Conservation (phyloP, 768 basidiomycete species). For the Pleurotus platypus region DNA sequence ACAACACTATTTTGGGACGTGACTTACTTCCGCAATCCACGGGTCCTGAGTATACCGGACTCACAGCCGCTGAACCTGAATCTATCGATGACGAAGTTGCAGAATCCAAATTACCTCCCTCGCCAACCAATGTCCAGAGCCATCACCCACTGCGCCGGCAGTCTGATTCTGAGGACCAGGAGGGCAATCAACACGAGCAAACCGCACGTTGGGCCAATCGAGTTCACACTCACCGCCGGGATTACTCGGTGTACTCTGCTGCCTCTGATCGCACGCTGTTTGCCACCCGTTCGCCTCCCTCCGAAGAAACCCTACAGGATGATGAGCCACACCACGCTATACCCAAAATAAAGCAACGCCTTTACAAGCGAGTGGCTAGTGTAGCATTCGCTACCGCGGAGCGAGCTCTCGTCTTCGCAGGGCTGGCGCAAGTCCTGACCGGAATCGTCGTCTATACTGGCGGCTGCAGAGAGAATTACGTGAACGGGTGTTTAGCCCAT, state of each 20-base stretch:
- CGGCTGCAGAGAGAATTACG: slow-evolving; percentile 73
- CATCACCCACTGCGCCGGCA: not conserved
- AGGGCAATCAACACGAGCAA: slow-evolving; percentile 29
- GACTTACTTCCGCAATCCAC: slow-evolving; percentile 22
- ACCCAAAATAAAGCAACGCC: slow-evolving; percentile 12
- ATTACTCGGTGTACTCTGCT: slow-evolving; percentile 38
- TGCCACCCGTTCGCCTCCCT: slow-evolving; percentile 45
- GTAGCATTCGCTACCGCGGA: slow-evolving; percentile 53
- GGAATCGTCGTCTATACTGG: slow-evolving; percentile 86
- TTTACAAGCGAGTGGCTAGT: slow-evolving; percentile 38
- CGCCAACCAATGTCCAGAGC: slow-evolving; percentile 8
- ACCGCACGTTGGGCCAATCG: slow-evolving; percentile 39
- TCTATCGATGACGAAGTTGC: slow-evolving; percentile 34
- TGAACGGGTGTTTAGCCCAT: slow-evolving; percentile 87
- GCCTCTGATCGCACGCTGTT: slow-evolving; percentile 54
- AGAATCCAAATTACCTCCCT: slow-evolving; percentile 32
- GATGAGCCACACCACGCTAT: slow-evolving; percentile 16
- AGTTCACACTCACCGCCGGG: slow-evolving; percentile 30
- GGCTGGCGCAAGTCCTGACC: slow-evolving; percentile 57
- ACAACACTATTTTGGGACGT: slow-evolving; percentile 48
- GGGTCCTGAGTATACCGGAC: slow-evolving; percentile 54
- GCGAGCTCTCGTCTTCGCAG: slow-evolving; percentile 66
- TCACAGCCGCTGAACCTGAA: slow-evolving; percentile 53
- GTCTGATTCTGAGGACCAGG: slow-evolving; percentile 6
- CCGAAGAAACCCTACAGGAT: slow-evolving; percentile 58